These are phyloP conservation scores for Trifolium dubium DNA, from an alignment of 306 rosid species.

Conservation along the genomic window DNA sequence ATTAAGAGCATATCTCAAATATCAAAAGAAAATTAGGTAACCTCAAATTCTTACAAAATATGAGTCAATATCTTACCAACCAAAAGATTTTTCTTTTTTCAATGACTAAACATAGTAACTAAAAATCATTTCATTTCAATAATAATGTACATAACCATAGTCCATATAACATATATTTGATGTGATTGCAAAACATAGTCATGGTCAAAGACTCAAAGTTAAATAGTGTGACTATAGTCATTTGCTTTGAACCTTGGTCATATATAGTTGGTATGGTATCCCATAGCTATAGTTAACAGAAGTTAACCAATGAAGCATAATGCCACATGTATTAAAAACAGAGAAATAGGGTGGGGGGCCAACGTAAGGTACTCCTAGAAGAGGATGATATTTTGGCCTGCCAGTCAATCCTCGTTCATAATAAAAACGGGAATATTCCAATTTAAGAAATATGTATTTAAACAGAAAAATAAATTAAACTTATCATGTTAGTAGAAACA, in stretches of 20 bases:
- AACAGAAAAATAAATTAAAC: slow-evolving; percentile 34
- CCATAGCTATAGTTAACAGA: slow-evolving; percentile 11
- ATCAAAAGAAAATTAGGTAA: too few relatives aligned
- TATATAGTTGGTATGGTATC: neutral
- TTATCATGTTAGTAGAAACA: slow-evolving; percentile 44
- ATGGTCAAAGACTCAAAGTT: neutral
- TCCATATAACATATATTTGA: neutral
- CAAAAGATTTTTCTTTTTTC: too few relatives aligned
- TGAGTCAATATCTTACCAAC: too few relatives aligned
- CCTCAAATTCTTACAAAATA: too few relatives aligned
- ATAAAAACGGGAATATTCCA: slow-evolving; percentile 70
- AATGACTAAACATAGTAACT: too few relatives aligned
- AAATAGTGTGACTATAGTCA: neutral
- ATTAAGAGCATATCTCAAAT: too few relatives aligned
- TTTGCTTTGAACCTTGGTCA: slow-evolving; percentile 1
- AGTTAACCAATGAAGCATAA: neutral
- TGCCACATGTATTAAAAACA: slow-evolving; percentile 17
- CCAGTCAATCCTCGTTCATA: slow-evolving; percentile 65
- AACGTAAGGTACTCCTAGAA: slow-evolving; percentile 37
- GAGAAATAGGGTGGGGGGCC: neutral
- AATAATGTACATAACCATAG: too few relatives aligned
- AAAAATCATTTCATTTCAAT: too few relatives aligned
- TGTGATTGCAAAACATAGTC: slow-evolving; percentile 6
- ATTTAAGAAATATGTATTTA: slow-evolving; percentile 43
- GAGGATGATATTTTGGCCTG: slow-evolving; percentile 59